Evolutionary conservation across 306 rosid genomes (phyloP).

Genomic region (Acacia crassicarpa): DNA sequence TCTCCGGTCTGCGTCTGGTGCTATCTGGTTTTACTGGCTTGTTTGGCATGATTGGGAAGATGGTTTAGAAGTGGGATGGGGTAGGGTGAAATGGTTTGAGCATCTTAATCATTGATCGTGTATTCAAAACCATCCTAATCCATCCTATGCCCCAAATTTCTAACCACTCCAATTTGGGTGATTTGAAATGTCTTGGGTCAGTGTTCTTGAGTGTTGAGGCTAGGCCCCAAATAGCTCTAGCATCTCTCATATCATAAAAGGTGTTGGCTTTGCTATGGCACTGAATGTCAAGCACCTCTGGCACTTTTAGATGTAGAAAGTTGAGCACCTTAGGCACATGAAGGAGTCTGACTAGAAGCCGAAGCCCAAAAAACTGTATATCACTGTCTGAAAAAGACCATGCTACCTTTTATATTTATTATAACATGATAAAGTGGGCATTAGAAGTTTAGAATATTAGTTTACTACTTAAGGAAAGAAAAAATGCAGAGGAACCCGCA

Average conservation of each 20-base stretch:
- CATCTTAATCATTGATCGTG: neutral
- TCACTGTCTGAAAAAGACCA: neutral
- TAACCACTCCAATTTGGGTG: neutral
- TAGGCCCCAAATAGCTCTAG: neutral
- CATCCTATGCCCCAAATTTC: neutral
- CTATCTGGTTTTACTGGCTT: neutral
- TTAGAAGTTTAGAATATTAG: neutral
- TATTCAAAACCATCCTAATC: neutral
- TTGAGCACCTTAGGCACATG: neutral
- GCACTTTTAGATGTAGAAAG: neutral
- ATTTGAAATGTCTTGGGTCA: neutral
- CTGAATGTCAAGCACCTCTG: neutral
- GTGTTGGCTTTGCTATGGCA: neutral
- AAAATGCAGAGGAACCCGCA: neutral
- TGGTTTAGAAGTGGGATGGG: neutral
- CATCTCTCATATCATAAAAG: neutral
- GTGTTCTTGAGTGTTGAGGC: neutral
- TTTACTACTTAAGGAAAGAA: neutral
- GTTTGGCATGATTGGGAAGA: neutral
- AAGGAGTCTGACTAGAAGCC: neutral
- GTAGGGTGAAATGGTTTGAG: neutral
- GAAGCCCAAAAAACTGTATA: neutral
- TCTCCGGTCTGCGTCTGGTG: neutral
- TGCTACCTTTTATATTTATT: neutral
- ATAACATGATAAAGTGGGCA: neutral